Conservation (phyloP, 768 basidiomycete species). For the Suillus decipiens region DNA sequence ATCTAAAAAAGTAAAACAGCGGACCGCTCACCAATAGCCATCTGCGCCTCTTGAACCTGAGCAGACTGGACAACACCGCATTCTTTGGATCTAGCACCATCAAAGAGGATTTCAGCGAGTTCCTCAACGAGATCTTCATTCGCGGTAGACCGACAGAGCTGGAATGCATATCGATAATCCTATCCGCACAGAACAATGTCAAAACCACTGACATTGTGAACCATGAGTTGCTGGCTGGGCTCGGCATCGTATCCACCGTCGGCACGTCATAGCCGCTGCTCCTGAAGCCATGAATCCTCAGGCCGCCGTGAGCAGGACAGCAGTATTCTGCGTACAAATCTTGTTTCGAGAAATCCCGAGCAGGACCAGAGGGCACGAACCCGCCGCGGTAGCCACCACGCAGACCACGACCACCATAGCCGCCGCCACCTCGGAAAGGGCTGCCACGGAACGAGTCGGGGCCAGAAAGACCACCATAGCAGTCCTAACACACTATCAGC, state of each 20-base stretch:
- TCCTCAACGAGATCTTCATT: slow-evolving; percentile 98
- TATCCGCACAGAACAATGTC: not conserved
- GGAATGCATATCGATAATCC: slow-evolving; percentile 8
- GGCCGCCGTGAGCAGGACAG: slow-evolving; percentile 55
- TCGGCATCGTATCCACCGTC: slow-evolving; percentile 60
- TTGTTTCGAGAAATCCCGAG: slow-evolving; percentile 80
- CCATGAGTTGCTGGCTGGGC: slow-evolving; percentile 97
- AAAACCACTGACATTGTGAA: slow-evolving; percentile 81
- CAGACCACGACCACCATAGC: slow-evolving; percentile 48
- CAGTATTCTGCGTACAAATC: slow-evolving; percentile 93
- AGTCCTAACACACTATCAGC: slow-evolving; percentile 54
- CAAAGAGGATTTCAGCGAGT: slow-evolving; percentile 92
- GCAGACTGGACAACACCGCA: slow-evolving; percentile 95
- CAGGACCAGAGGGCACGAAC: slow-evolving; percentile 46
- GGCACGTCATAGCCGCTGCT: slow-evolving; percentile 38
- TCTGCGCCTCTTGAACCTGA: slow-evolving; percentile 86
- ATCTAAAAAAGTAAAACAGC: slow-evolving; percentile 3
- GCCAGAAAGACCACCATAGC: slow-evolving; percentile 83
- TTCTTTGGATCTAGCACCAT: slow-evolving; percentile 90
- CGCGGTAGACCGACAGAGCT: slow-evolving; percentile 99
- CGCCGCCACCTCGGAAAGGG: slow-evolving; percentile 24
- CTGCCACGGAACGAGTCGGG: slow-evolving; percentile 58
- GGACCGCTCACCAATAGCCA: slow-evolving; percentile 72
- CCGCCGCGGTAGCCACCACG: slow-evolving; percentile 61
- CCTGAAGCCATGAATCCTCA: slow-evolving; percentile 39